Evolutionary conservation across 208 protist genomes (phyloP), one percentile per base, ranked within the genome.

Genomic region (Acanthamoeba castellanii): DNA sequence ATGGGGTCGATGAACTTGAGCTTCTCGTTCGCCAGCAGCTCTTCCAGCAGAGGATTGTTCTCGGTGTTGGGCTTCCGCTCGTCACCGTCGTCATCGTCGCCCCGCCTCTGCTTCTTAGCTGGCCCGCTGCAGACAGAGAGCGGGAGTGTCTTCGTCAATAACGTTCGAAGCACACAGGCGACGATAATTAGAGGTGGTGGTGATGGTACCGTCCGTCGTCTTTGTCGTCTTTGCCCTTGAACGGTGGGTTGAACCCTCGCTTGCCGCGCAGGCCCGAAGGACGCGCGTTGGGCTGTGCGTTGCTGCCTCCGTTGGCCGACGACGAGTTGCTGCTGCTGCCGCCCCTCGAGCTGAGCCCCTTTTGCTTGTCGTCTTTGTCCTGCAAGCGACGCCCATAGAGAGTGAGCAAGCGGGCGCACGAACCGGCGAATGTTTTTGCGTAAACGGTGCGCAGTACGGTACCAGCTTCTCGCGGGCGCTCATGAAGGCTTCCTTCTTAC

Each of bases 1-100:
- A 72, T 55, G 16, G 88, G 64, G 50, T 93, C 88, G 88, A 93
- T 88, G 52, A 66, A 88, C 81, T 88, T 88, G 52, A 88, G 81
- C 81, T 88, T 88, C n/a, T 88, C 81, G 52, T 88, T 88, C 8
- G 81, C 81, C 50, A 66, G 50, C 45, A 88, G 81, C n/a, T 88
- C 81, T 5, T 88, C 81, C 11, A 88, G 52, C 50, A 88, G 81
- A 6, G 81, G 81, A 9, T 88, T 88, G 81, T 45, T 45, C 81
- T 88, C 81, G 3, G 81, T 88, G 22, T 59, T 64, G 34, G 81
- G 22, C 34, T 45, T 34, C 34, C 81, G 78, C 57, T 34, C 30
- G 30, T 74, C 66, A 0, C 34, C 66, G 22, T 74, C 66, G 32
- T 88, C 81, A n/a, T 88, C 81, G 52, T 37, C 52, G 14, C 52